Base-by-base conservation (phyloP, 129 eudicot species). In the Tanacetum coccineum region DNA sequence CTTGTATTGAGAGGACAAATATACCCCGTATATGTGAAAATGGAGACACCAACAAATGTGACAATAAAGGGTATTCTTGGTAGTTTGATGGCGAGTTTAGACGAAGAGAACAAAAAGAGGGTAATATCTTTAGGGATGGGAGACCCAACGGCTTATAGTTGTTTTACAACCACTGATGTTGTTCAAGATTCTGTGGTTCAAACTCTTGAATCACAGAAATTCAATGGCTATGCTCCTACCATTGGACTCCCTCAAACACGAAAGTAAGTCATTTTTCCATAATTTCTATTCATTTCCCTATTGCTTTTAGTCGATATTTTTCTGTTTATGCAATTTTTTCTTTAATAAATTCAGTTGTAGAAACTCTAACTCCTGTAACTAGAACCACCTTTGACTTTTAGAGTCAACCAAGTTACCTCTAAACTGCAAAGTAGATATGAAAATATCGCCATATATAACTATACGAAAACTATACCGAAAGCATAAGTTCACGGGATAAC, bases 161-260 rank as follows among this genome's bases (percentile, higher is more conserved):
- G 98, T 66, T 93, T 86, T 61, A 78, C 62, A 20, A 81, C 96
- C 4, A 74, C 85, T 17, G 56, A 70, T 59, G 71, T 65, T 64
- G 89, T 85, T 69, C 72, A 80, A 63, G 84, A 86, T 25, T 85
- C 98, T 70, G 92, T 93, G 4, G 70, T 76, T 47, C 82, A 79
- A 45, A 56, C 92, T 53, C 81, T 93, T 57, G 76, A 74, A 9
- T 84, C 96, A 30, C 66, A 77, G 8, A 80, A 82, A 36, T 88
- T 93, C 77, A 93, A 93, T 75, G 98, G 98, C 13, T 93, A 93
- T 57, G 67, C 95, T 49, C 98, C 98, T n/a, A 93, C 98, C 62
- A 77, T 70, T 19, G 98, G 98, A 4, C 98, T 93, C 69, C 96
- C 96, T 48, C 95, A 82, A 76, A 79, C 98, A 59, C 79, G 96